phyloP scores from a whole-genome alignment of 768 basidiomycete species.

The Mycena rosella region DNA sequence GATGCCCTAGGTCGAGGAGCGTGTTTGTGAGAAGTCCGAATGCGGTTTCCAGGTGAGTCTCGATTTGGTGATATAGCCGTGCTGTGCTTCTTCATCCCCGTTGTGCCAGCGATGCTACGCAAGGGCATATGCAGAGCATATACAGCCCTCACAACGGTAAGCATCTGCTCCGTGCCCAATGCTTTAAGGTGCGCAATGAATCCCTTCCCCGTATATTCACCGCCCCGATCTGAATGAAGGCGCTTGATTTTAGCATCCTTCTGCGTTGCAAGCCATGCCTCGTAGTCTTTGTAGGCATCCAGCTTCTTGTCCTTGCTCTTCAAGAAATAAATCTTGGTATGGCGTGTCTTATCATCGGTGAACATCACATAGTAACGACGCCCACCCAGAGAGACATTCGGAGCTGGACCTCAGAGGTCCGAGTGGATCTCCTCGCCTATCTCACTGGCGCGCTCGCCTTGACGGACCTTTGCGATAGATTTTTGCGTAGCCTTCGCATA shows the following conservation, averaged over 20 bases:
- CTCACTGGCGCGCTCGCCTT: slow-evolving; percentile 20
- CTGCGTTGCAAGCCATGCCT: slow-evolving; percentile 41
- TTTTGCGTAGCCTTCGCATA: slow-evolving; percentile 40
- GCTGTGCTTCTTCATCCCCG: too few relatives aligned
- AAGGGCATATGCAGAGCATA: too few relatives aligned
- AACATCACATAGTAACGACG: slow-evolving; percentile 26
- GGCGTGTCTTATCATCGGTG: slow-evolving; percentile 23
- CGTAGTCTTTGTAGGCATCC: slow-evolving; percentile 20
- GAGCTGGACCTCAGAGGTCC: slow-evolving; percentile 44
- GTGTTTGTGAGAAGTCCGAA: too few relatives aligned
- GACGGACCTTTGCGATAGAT: slow-evolving; percentile 28
- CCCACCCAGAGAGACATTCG: slow-evolving; percentile 22
- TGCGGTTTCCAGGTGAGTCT: too few relatives aligned
- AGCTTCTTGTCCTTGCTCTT: slow-evolving; percentile 13
- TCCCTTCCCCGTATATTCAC: slow-evolving; percentile 17
- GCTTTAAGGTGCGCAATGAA: slow-evolving; percentile 15
- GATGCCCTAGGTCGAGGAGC: too few relatives aligned
- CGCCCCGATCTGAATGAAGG: slow-evolving; percentile 36
- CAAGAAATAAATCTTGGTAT: slow-evolving; percentile 11
- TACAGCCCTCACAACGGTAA: too few relatives aligned
- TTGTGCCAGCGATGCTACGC: too few relatives aligned
- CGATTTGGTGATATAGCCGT: too few relatives aligned
- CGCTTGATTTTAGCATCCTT: slow-evolving; percentile 29
- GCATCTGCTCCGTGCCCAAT: slow-evolving; percentile 39
- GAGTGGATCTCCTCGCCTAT: slow-evolving; percentile 41